Evolutionary conservation across 208 protist species (phyloP), one percentile per base, ranked within the genome.

Genomic region (Wallacemonas sp.): DNA sequence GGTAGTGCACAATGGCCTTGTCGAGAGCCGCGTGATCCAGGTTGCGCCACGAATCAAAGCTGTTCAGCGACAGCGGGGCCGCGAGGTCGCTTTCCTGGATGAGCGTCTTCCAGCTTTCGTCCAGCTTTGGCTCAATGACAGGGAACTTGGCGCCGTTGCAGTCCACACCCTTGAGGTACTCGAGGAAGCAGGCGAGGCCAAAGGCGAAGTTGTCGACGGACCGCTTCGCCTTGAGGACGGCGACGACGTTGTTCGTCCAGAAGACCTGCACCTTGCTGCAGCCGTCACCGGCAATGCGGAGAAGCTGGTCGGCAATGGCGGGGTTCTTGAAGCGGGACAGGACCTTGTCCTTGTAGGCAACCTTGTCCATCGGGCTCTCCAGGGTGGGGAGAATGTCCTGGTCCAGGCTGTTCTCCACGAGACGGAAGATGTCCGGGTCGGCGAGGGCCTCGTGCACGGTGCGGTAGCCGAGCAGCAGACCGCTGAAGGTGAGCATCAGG

Each of bases 191-290:
- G 18, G 71, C 67, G 12, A 74, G 26, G 2, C 44, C 71, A 42
- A 77, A 82, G 23, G 67, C 71, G 36, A 82, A 82, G 63, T 74
- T 72, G 59, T 75, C 57, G 18, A 26, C 16, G 23, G 32, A 3
- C 16, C 36, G 36, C 23, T 39, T 57, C 0, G 20, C 7, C 26
- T 54, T 50, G 23, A 74, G 42, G 8, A 72, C 18, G 1, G 63
- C 70, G 23, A 74, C 36, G 45, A 77, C 32, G 31, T 67, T 77
- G 65, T 74, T 72, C 3, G 71, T 65, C 71, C 76, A 82, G 52
- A 82, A 74, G 38, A 77, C 66, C 70, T 77, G 70, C 32, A 72
- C 45, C 67, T 81, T 81, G 70, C 70, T 81, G 67, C 69, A 71
- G 62, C 76, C 61, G 45, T 81, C 76, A 14, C 70, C 76, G 1